Conservation (phyloP, 345 rosid genomes). For the Arabis alpina region DNA sequence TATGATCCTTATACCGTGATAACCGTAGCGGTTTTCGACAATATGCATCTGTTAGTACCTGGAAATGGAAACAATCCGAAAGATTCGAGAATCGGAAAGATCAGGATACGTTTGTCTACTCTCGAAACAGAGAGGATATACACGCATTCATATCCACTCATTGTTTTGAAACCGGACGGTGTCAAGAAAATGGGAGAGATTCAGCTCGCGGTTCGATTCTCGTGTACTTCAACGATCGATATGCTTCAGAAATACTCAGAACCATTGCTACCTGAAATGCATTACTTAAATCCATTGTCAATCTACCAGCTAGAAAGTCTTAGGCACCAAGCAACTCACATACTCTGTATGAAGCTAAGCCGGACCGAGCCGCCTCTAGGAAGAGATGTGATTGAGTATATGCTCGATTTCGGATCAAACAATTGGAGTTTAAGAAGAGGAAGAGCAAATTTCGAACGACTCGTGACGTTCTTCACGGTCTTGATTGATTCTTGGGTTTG, state of each 20-base stretch:
- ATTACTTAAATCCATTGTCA: constrained; percentile 47
- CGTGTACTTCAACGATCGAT: constrained; percentile 43
- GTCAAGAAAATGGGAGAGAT: constrained; percentile 58
- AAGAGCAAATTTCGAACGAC: constrained; percentile 43
- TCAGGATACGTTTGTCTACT: constrained; percentile 52
- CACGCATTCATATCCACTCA: constrained; percentile 52
- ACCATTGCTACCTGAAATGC: constrained; percentile 54
- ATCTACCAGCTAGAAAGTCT: constrained; percentile 46
- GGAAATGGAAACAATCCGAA: constrained; percentile 19
- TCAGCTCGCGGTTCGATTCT: constrained; percentile 50
- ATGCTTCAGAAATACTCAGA: constrained; percentile 46
- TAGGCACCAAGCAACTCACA: constrained; percentile 51
- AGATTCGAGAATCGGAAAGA: constrained; percentile 52
- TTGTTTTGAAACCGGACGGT: constrained; percentile 48
- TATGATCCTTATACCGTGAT: constrained; percentile 58
- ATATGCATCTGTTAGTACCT: constrained; percentile 40
- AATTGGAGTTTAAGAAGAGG: constrained; percentile 46
- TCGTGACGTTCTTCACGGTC: constrained; percentile 15
- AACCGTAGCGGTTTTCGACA: constrained; percentile 55
- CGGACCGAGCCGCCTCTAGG: constrained; percentile 47
- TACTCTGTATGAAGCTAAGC: constrained; percentile 40
- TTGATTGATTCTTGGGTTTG: constrained; percentile 32
- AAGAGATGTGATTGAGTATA: constrained; percentile 48
- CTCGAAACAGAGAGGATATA: constrained; percentile 46
- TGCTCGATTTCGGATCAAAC: constrained; percentile 43